Evolutionary conservation across 352 stramenopile genomes (phyloP).

Genomic region (Pythium periplocum): DNA sequence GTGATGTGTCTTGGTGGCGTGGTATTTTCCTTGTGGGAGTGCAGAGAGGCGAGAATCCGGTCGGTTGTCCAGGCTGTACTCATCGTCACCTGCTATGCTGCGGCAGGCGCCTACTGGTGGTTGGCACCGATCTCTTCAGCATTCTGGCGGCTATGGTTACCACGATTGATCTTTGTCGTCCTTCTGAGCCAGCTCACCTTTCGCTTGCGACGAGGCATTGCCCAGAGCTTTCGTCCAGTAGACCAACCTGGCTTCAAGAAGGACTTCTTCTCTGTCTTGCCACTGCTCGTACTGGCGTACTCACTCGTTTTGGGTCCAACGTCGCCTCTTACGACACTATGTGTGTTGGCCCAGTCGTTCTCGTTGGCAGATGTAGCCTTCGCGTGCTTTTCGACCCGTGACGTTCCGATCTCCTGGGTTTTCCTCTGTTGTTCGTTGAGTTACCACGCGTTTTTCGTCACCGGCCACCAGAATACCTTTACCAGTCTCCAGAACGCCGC

Average conservation of each 20-base stretch:
- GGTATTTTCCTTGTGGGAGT: too few species aligned
- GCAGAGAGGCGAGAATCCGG: too few species aligned
- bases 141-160: conserved; percentile 51
- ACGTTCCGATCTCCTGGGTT: conserved; percentile 27
- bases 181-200: conserved; percentile 14
- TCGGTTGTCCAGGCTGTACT: too few species aligned
- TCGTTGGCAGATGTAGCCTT: conserved; percentile 35
- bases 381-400: neutral
- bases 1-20: conserved; percentile 2
- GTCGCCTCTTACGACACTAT: conserved; percentile 50
- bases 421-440: conserved; percentile 53
- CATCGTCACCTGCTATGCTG: too few species aligned
- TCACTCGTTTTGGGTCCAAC: conserved; percentile 63
- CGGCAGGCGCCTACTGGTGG: conserved; percentile 36
- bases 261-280: conserved; percentile 14
- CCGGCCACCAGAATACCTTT: conserved; percentile 87
- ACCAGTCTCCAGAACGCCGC: conserved; percentile 88
- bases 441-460: conserved; percentile 82
- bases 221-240: too few species aligned
- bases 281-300: conserved; percentile 37
- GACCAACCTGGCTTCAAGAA: too few species aligned
- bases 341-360: conserved; percentile 31
- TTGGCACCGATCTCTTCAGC: conserved; percentile 26
- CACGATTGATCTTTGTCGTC: conserved; percentile 43
- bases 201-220: too few species aligned